These are phyloP conservation scores for Petrea volubilis DNA, from an alignment of 257 asterid genomes.

Conservation along the genomic window DNA sequence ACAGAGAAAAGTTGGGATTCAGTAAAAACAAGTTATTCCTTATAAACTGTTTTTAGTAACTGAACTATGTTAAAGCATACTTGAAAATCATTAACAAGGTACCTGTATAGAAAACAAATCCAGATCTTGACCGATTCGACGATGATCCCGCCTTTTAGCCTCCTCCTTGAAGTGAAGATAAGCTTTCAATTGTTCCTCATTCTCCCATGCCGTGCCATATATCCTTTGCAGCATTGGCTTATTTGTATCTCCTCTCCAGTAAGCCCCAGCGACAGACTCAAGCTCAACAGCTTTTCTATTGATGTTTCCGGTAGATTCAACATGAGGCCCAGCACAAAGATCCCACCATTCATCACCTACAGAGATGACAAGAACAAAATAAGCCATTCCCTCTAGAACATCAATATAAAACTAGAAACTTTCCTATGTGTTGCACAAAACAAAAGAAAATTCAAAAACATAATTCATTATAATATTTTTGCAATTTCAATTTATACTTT, in stretches of 20 bases:
- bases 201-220: slow-evolving; percentile 99
- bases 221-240: slow-evolving; percentile 95
- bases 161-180: slow-evolving; percentile 91
- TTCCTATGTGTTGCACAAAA: too few species aligned
- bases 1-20: slow-evolving; percentile 19
- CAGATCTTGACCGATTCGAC: slow-evolving; percentile 94
- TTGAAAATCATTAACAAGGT: slow-evolving; percentile 18
- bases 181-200: slow-evolving; percentile 85
- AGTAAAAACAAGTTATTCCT: too few species aligned
- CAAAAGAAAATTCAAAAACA: not conserved
- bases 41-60: too few species aligned
- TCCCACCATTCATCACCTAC: slow-evolving; percentile 98
- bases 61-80: too few species aligned
- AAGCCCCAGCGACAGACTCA: slow-evolving; percentile 99
- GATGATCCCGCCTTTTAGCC: slow-evolving; percentile 97
- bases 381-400: too few species aligned
- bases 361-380: slow-evolving; percentile 14
- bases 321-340: slow-evolving; percentile 99
- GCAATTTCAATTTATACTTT: too few species aligned
- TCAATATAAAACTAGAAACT: too few species aligned
- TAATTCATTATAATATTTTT: too few species aligned
- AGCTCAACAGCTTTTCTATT: slow-evolving; percentile 84
- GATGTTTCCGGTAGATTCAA: slow-evolving; percentile 90
- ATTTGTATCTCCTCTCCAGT: slow-evolving; percentile 94
- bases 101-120: slow-evolving; percentile 98